These are phyloP conservation scores for Hirschioporus abietinus DNA, from an alignment of 768 basidiomycete species.

Conservation along the genomic window DNA sequence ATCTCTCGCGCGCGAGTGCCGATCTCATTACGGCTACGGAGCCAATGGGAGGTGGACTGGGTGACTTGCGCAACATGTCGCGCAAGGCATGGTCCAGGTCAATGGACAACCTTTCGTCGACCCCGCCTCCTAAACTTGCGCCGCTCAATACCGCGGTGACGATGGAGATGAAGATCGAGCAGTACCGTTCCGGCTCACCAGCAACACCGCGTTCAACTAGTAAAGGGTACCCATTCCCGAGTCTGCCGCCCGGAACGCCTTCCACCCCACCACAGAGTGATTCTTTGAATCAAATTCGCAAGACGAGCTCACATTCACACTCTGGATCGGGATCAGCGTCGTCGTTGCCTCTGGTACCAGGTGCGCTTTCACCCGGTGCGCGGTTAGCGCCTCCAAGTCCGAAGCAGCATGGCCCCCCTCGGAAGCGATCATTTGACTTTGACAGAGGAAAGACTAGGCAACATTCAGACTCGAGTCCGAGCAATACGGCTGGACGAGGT, in stretches of 20 bases:
- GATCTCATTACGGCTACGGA: constrained; percentile 31
- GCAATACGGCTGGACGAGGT: constrained; percentile 14
- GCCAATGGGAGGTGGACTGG: constrained; percentile 34
- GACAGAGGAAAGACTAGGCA: constrained; percentile 6
- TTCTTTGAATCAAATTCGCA: constrained; percentile 12
- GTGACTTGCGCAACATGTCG: constrained; percentile 66
- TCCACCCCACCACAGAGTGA: constrained; percentile 25
- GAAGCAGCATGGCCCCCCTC: constrained; percentile 8
- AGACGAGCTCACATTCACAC: constrained; percentile 19
- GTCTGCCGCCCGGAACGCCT: constrained; percentile 26
- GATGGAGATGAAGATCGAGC: constrained; percentile 51
- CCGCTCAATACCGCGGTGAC: constrained; percentile 42
- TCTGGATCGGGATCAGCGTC: not conserved
- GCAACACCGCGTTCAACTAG: constrained; percentile 41
- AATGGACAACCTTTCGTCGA: constrained; percentile 68
- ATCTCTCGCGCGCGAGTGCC: constrained; percentile 47
- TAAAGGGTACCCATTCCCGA: constrained; percentile 24
- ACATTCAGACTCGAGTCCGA: constrained; percentile 20
- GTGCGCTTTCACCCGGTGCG: not conserved
- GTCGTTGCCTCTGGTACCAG: not conserved
- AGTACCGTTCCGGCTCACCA: constrained; percentile 62
- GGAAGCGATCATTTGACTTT: not conserved
- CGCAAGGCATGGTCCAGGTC: constrained; percentile 75
- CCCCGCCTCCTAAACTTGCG: constrained; percentile 30
- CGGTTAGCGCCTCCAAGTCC: constrained; percentile 18